Conservation (phyloP, 2,329 filamentous ascomycete genomes). For the Colletotrichum godetiae region DNA sequence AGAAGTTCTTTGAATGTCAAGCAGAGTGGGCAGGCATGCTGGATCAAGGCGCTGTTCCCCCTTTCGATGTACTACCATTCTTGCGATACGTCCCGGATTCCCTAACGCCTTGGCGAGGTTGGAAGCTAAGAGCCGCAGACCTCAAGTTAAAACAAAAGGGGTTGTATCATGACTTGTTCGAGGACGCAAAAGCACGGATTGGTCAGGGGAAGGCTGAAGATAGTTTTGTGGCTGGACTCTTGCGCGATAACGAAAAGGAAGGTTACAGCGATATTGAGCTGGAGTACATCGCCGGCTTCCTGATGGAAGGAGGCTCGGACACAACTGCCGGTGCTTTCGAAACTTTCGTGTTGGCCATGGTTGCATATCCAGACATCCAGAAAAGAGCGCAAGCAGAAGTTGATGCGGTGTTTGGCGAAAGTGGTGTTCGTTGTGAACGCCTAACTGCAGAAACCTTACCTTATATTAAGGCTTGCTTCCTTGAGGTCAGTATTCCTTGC, state of each 20-base stretch:
- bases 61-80: slow-evolving; percentile 40
- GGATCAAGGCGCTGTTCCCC: slow-evolving; percentile 41
- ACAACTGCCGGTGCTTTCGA: slow-evolving; percentile 37
- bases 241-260: slow-evolving; percentile 22
- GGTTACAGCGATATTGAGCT: slow-evolving; percentile 37
- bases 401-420: slow-evolving; percentile 37
- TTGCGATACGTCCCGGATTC: slow-evolving; percentile 21
- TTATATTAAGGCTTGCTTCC: slow-evolving; percentile 40
- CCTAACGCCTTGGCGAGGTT: slow-evolving; percentile 11
- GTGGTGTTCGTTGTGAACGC: slow-evolving; percentile 45
- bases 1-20: slow-evolving; percentile 40
- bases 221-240: slow-evolving; percentile 5
- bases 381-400: slow-evolving; percentile 42
- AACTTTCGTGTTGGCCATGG: slow-evolving; percentile 41
- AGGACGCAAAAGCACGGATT: not conserved
- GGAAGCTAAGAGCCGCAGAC: slow-evolving; percentile 2
- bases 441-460: slow-evolving; percentile 28
- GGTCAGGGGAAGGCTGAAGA: not conserved
- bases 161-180: slow-evolving; percentile 12
- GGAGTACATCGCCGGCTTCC: slow-evolving; percentile 35
- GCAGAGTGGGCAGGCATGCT: slow-evolving; percentile 39
- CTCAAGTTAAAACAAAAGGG: slow-evolving; percentile 5
- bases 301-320: slow-evolving; percentile 42
- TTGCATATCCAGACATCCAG: slow-evolving; percentile 37
- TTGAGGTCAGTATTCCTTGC: slow-evolving; percentile 39